Base-by-base conservation (phyloP, 495 filamentous ascomycete species). In the Talaromyces trachyspermus region DNA sequence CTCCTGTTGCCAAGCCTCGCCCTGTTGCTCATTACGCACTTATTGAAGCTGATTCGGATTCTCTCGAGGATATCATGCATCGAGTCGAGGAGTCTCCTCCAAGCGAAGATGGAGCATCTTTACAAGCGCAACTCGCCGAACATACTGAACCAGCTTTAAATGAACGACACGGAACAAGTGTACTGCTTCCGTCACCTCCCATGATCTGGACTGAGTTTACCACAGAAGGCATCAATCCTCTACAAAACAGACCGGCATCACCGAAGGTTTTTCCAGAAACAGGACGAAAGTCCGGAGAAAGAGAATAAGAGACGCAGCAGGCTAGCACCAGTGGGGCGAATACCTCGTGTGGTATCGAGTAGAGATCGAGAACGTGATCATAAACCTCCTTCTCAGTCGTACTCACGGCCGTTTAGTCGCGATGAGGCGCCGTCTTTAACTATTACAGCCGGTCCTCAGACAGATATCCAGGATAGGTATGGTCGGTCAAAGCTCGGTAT, bases 311-410 rank as follows among this genome's bases (percentile, higher is more conserved):
- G 38, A 0, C 61, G 58, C 36, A 69, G 62, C 50, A 68, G 80
- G 37, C 68, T 95, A 22, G 79, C 83, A 29, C 90, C 89, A 55
- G 81, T 97, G 46, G 91, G 90, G 10, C 84, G 91, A 8, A 97
- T 97, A 50, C 91, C 91, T 17, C 82, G 82, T 54, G 88, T 96
- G 9, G 78, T 91, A 27, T 90, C 83, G 32, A 74, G 71, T 33
- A 70, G 78, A 27, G 84, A 83, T 47, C 77, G 83, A 37, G 77
- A n/a, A n/a, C n/a, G n/a, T n/a, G n/a, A 82, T 27, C 80, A 85
- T 51, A 77, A 74, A 45, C 81, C 81, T 4, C 80, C 86, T 2
- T 74, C 84, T 11, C 83, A 84, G 60, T 95, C 89, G 12, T 95
- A 94, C 59, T 95, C 89, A 1, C 71, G 89, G 32, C 89, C 89